Evolutionary conservation across 225 moss, liverwort and hornwort species (phyloP).

Genomic region (Neckera pumila): DNA sequence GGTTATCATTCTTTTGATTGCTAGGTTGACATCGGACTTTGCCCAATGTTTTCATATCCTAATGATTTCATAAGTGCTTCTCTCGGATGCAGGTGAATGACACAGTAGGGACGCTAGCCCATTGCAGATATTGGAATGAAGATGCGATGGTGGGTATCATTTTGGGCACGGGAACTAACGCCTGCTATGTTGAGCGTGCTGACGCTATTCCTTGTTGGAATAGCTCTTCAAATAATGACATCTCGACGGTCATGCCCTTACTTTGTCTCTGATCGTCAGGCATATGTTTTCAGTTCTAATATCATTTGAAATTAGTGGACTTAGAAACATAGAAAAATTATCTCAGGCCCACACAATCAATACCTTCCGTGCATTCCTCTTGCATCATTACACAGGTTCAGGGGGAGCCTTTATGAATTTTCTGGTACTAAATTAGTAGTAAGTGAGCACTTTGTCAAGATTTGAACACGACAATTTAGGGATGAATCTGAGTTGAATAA

Average conservation of each 20-base stretch:
- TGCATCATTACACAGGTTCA: neutral
- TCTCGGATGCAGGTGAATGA: slow-evolving; percentile 49
- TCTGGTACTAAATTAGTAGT: neutral
- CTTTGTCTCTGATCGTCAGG: neutral
- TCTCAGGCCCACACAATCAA: neutral
- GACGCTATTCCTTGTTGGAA: slow-evolving; percentile 40
- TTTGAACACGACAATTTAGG: neutral
- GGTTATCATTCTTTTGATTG: neutral
- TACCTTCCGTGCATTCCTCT: neutral
- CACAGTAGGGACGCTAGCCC: slow-evolving; percentile 74
- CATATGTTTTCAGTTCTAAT: neutral
- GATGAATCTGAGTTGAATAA: neutral
- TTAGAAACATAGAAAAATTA: neutral
- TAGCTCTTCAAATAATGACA: slow-evolving; percentile 24
- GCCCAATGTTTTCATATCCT: neutral
- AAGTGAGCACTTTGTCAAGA: neutral
- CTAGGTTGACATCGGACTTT: neutral
- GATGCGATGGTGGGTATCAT: slow-evolving; percentile 80
- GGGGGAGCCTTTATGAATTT: neutral
- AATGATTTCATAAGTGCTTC: neutral
- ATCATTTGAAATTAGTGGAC: neutral
- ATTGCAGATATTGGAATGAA: slow-evolving; percentile 54
- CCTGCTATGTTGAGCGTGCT: slow-evolving; percentile 66
- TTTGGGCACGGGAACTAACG: slow-evolving; percentile 72
- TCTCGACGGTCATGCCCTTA: slow-evolving; percentile 17